Conservation (phyloP, 2,329 filamentous ascomycete genomes). For the Fusarium sp. region DNA sequence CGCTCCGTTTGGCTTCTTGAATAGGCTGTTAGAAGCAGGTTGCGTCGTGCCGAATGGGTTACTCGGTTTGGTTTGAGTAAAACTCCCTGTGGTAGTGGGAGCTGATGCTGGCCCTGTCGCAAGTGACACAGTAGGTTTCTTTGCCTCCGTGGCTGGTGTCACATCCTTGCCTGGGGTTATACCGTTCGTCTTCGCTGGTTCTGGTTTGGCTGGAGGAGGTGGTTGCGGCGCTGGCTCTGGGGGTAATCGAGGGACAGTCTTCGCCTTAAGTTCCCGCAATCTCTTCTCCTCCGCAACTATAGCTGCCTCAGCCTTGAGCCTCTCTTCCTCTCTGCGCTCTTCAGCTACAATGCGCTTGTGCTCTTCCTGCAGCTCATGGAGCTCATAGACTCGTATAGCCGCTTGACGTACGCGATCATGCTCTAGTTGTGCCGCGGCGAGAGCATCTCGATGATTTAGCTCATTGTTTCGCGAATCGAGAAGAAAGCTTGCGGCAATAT, state of each 20-base stretch:
- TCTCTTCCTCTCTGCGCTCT: slow-evolving; percentile 59
- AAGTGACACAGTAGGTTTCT: slow-evolving; percentile 27
- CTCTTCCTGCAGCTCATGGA: slow-evolving; percentile 60
- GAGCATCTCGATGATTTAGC: slow-evolving; percentile 71
- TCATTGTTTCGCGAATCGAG: slow-evolving; percentile 71
- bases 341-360: slow-evolving; percentile 56
- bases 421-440: slow-evolving; percentile 72
- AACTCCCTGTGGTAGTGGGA: slow-evolving; percentile 34
- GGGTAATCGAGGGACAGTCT: slow-evolving; percentile 57
- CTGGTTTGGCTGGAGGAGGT: slow-evolving; percentile 39
- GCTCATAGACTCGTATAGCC: slow-evolving; percentile 60
- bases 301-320: slow-evolving; percentile 57
- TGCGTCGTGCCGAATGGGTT: slow-evolving; percentile 37
- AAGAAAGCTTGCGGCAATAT: slow-evolving; percentile 70
- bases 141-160: slow-evolving; percentile 33
- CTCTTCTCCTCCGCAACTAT: slow-evolving; percentile 60
- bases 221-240: slow-evolving; percentile 48
- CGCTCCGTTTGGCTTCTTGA: slow-evolving; percentile 35
- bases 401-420: slow-evolving; percentile 72
- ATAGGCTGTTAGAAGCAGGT: slow-evolving; percentile 14
- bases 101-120: slow-evolving; percentile 18
- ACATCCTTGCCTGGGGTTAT: slow-evolving; percentile 36
- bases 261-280: slow-evolving; percentile 59
- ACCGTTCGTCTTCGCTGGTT: slow-evolving; percentile 35
- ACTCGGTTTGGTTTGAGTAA: slow-evolving; percentile 38